Percentiles rank a stretch among this genome's conserved stretches.
Evolutionary conservation across 805 yeast genomes (phyloP).

Genomic region (Scheffersomyces stipitis): DNA sequence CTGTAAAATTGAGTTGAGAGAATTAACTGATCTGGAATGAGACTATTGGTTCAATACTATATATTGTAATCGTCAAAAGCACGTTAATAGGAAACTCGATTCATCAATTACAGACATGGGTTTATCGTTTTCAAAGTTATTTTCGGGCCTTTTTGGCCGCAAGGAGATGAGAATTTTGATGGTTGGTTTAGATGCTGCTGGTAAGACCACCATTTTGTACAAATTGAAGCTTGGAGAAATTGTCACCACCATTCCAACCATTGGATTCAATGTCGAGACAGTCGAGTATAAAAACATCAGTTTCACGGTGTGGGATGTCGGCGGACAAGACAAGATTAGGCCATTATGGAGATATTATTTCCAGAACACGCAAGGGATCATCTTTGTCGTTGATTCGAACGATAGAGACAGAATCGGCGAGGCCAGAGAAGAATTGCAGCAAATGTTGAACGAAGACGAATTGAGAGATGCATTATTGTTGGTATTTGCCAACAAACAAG

Average conservation of each 20-base stretch:
- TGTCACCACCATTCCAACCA: conserved; percentile 94
- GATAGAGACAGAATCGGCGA: conserved; percentile 97
- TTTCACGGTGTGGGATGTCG: conserved; percentile 98
- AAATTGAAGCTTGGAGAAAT: conserved; percentile 94
- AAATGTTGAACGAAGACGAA: conserved; percentile 98
- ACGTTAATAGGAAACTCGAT: too few relatives aligned
- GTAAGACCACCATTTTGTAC: conserved; percentile 95
- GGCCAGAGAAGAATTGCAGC: conserved; percentile 97
- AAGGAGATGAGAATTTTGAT: conserved; percentile 97
- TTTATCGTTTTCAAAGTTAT: conserved; percentile 89
- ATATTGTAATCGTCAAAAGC: too few relatives aligned
- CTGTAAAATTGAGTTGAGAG: too few relatives aligned
- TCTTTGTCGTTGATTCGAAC: conserved; percentile 95
- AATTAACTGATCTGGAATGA: too few relatives aligned
- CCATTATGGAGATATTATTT: conserved; percentile 98
- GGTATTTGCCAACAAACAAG: conserved; percentile 98
- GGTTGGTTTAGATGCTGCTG: conserved; percentile 99
- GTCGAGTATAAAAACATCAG: conserved; percentile 96
- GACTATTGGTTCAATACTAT: too few relatives aligned
- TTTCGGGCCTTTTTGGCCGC: conserved; percentile 94
- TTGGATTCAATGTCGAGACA: conserved; percentile 96
- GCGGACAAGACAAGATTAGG: conserved; percentile 99
- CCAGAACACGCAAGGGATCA: conserved; percentile 98
- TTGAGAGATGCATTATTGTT: conserved; percentile 93
- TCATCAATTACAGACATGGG: conserved; percentile 61